Evolutionary conservation across 2,329 filamentous ascomycete species (phyloP).

Genomic region (Mariannaea sp.): DNA sequence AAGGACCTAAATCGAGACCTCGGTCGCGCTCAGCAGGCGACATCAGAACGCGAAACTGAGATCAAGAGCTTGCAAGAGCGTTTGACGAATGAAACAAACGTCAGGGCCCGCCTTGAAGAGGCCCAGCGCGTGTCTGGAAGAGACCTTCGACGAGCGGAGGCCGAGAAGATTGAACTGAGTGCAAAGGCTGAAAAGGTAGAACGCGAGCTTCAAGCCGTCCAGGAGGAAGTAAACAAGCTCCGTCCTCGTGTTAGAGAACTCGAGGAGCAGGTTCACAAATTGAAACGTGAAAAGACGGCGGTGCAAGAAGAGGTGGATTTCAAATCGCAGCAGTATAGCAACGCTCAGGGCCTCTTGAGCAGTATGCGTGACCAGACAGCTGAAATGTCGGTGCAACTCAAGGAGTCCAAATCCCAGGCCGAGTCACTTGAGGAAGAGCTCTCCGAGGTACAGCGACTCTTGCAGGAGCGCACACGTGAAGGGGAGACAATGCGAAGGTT

Average conservation of each 20-base stretch:
- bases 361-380: slow-evolving; percentile 93
- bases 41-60: slow-evolving; percentile 76
- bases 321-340: slow-evolving; percentile 83
- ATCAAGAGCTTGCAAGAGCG: slow-evolving; percentile 79
- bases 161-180: slow-evolving; percentile 76
- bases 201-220: slow-evolving; percentile 71
- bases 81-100: slow-evolving; percentile 73
- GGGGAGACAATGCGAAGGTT: slow-evolving; percentile 93
- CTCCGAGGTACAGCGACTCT: slow-evolving; percentile 81
- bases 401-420: slow-evolving; percentile 80
- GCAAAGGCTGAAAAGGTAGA: slow-evolving; percentile 73
- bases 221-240: slow-evolving; percentile 73
- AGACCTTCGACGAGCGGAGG: slow-evolving; percentile 77
- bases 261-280: slow-evolving; percentile 72
- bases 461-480: slow-evolving; percentile 87
- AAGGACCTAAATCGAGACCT: slow-evolving; percentile 81
- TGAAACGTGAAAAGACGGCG: slow-evolving; percentile 69
- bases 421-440: slow-evolving; percentile 93
- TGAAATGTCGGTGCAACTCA: slow-evolving; percentile 88
- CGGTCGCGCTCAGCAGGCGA: slow-evolving; percentile 68
- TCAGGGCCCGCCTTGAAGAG: slow-evolving; percentile 77
- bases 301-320: slow-evolving; percentile 81
- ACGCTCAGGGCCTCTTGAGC: slow-evolving; percentile 81
- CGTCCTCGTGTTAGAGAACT: slow-evolving; percentile 66
- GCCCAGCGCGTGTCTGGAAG: slow-evolving; percentile 73